Conservation (phyloP, 345 rosid species). For the Bretschneidera sinensis region DNA sequence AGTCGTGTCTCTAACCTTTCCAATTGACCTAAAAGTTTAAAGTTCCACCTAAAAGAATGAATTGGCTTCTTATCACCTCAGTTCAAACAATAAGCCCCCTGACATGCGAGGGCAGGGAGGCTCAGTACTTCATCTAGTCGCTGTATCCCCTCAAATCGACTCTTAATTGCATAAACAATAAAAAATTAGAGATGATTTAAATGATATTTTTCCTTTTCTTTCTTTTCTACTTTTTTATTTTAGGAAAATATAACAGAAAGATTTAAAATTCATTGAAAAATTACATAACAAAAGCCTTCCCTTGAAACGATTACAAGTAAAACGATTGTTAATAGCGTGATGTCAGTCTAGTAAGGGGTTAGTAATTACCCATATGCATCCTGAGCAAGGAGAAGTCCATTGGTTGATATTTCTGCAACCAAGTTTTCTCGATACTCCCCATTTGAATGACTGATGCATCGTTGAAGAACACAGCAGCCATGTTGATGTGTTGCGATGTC, state of each 20-base stretch:
- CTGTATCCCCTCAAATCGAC: background rate
- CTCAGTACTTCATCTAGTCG: background rate
- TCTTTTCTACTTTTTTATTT: no score
- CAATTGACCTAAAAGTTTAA: background rate
- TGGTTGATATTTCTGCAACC: constrained; percentile 31
- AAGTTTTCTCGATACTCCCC: constrained; percentile 32
- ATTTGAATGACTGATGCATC: constrained; percentile 39
- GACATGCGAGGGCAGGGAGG: background rate
- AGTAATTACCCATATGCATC: constrained; percentile 41
- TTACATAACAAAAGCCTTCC: background rate
- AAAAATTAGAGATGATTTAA: background rate
- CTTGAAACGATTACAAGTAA: background rate
- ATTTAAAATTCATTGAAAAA: background rate
- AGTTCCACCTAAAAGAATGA: background rate
- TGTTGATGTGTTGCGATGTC: constrained; percentile 50
- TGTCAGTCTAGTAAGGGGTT: background rate
- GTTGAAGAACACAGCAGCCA: constrained; percentile 52
- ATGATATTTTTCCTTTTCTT: background rate
- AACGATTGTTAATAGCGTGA: background rate
- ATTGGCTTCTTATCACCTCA: background rate
- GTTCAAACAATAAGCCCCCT: background rate
- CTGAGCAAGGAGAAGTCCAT: constrained; percentile 47
- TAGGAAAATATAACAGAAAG: background rate
- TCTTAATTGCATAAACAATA: background rate
- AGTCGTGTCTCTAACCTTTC: background rate